Evolutionary conservation across 192 early-diverging fungal species (phyloP).

Genomic region (Neocallimastix lanati): DNA sequence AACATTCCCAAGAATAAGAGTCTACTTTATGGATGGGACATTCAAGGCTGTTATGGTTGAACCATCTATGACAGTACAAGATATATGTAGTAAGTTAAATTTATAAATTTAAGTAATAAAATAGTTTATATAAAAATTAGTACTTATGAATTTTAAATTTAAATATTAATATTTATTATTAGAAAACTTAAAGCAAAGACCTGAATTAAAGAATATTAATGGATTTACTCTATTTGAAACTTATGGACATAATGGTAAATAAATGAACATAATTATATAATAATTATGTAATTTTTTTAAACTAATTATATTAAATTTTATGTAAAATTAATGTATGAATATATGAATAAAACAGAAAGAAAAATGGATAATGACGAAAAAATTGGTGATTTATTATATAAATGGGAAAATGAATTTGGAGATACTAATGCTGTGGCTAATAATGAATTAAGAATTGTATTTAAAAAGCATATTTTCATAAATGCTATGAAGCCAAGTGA

Average conservation of each 20-base stretch:
- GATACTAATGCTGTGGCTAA: neutral
- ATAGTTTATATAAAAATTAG: neutral
- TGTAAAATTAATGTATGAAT: too few relatives aligned
- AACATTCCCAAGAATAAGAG: neutral
- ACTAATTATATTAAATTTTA: too few relatives aligned
- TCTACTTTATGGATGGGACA: neutral
- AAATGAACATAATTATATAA: too few relatives aligned
- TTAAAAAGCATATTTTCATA: neutral
- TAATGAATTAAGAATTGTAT: neutral
- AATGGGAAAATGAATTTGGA: neutral
- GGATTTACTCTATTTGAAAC: neutral
- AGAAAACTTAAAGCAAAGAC: neutral
- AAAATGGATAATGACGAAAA: neutral
- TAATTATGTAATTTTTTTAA: too few relatives aligned
- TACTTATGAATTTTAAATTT: too few relatives aligned
- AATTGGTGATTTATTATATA: neutral
- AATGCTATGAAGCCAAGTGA: neutral
- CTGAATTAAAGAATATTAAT: neutral
- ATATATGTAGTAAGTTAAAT: neutral
- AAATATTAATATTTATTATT: too few relatives aligned
- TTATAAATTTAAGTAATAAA: neutral
- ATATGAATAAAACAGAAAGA: neutral
- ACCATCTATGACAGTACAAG: neutral
- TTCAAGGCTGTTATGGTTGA: neutral
- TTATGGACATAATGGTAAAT: neutral